Evolutionary conservation across 2,329 filamentous ascomycete species (phyloP).

Genomic region (Periconia sp.): DNA sequence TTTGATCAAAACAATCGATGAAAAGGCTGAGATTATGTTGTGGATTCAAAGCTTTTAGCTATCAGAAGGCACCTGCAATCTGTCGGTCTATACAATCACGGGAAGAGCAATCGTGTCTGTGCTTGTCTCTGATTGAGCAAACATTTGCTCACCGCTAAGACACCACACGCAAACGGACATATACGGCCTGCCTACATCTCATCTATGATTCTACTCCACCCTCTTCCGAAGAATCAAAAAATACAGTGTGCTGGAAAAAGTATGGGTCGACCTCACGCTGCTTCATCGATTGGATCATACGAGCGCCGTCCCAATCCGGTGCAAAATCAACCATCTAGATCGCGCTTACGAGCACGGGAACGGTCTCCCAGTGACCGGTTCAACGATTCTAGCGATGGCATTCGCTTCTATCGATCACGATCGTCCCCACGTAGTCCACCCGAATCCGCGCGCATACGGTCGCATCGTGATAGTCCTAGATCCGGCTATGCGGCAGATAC

Average conservation of each 20-base stretch:
- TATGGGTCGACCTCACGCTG: background rate
- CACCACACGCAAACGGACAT: background rate
- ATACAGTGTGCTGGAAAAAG: background rate
- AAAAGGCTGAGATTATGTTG: background rate
- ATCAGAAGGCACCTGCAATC: background rate
- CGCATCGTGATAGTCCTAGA: background rate
- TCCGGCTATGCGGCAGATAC: background rate
- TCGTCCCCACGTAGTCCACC: background rate
- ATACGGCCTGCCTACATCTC: background rate
- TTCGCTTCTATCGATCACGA: background rate
- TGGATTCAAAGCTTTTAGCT: background rate
- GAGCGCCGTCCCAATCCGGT: background rate
- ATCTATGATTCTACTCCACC: background rate
- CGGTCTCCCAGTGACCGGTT: background rate
- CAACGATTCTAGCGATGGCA: background rate
- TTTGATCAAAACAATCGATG: conserved; percentile 22
- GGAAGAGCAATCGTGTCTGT: background rate
- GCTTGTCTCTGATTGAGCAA: conserved; percentile 1
- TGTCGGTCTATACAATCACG: too few species aligned
- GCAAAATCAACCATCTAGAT: background rate
- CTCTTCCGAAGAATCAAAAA: background rate
- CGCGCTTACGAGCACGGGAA: background rate
- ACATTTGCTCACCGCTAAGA: background rate
- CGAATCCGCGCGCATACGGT: background rate
- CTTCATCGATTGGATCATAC: background rate